Evolutionary conservation across 2,329 filamentous ascomycete genomes (phyloP).

Genomic region (Pestalotiopsis sp.): DNA sequence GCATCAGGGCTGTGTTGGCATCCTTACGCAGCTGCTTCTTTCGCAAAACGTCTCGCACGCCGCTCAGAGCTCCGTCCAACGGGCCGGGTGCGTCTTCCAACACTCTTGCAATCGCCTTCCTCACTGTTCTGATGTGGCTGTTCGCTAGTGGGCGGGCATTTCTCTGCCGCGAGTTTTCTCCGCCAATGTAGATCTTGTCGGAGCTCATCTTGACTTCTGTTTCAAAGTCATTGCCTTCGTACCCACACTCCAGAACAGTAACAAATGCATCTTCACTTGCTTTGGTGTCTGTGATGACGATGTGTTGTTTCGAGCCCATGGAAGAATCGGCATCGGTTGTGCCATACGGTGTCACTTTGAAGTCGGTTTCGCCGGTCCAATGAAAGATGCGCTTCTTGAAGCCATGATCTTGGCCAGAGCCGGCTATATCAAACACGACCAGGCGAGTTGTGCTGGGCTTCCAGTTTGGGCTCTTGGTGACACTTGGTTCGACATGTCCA

Average conservation of each 20-base stretch:
- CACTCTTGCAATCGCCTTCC: not conserved
- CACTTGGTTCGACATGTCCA: not conserved
- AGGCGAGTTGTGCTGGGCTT: not conserved
- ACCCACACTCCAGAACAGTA: not conserved
- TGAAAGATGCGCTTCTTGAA: not conserved
- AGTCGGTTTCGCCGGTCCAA: not conserved
- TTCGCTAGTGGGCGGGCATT: not conserved
- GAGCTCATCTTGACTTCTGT: not conserved
- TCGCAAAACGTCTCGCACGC: not conserved
- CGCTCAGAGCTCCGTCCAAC: not conserved
- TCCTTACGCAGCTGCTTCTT: not conserved
- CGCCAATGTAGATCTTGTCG: not conserved
- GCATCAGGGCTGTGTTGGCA: not conserved
- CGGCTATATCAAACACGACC: not conserved
- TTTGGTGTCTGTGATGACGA: not conserved
- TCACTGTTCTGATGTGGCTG: not conserved
- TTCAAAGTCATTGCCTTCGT: not conserved
- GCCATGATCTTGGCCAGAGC: not conserved
- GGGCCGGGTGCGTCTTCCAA: not conserved
- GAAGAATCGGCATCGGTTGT: not conserved
- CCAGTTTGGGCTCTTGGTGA: not conserved
- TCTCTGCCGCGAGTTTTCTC: not conserved
- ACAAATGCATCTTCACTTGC: too few relatives aligned
- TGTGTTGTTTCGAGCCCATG: not conserved
- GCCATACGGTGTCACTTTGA: not conserved